phyloP scores from a whole-genome alignment of 164 flowering plant species.

The Magnolia officinalis region DNA sequence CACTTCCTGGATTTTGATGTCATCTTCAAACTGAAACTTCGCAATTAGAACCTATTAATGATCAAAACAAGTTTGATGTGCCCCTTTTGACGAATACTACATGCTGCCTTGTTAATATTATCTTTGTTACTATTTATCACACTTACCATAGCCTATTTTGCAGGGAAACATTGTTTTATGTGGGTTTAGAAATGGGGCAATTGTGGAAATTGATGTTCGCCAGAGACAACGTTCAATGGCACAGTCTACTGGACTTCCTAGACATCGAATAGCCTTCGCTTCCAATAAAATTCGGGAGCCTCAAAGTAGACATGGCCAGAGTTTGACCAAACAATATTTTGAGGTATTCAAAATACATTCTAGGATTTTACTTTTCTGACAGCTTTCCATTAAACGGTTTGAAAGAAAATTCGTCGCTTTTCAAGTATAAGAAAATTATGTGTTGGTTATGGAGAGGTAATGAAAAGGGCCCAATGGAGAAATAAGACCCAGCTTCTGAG shows the following conservation, averaged over 20 bases:
- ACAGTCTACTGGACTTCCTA: slow-evolving; percentile 26
- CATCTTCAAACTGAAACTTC: no score
- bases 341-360: slow-evolving; percentile 39
- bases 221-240: slow-evolving; percentile 30
- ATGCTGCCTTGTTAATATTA: neutral
- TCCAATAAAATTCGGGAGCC: slow-evolving; percentile 14
- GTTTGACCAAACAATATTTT: slow-evolving; percentile 34
- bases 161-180: slow-evolving; percentile 75
- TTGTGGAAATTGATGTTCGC: slow-evolving; percentile 72
- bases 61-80: neutral
- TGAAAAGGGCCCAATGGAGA: no score
- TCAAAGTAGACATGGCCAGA: slow-evolving; percentile 18
- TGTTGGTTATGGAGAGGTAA: no score
- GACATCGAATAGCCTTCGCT: slow-evolving; percentile 33
- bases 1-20: no score
- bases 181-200: slow-evolving; percentile 91
- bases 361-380: no score
- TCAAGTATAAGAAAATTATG: no score
- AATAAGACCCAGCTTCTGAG: no score
- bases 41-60: no score
- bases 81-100: neutral
- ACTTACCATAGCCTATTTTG: slow-evolving; percentile 13
- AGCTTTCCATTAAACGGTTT: no score
- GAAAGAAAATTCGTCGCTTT: no score
- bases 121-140: neutral